These are phyloP conservation scores for Melanopsichium pennsylvanicum DNA, from an alignment of 1,284 basidiomycete species.

Conservation along the genomic window DNA sequence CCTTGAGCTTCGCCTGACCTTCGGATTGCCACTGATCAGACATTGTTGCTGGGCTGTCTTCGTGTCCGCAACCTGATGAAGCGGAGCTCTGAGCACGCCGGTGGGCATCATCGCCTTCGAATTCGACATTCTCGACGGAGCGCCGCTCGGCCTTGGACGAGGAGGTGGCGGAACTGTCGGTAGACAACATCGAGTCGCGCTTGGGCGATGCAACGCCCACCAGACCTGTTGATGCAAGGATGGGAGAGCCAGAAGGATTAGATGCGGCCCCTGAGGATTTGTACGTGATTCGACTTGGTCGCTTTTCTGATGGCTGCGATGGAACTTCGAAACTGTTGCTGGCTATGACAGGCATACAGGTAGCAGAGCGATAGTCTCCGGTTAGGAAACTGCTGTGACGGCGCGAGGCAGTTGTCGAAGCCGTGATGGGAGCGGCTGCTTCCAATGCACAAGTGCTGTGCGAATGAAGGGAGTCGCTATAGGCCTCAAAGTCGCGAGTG, in stretches of 20 bases:
- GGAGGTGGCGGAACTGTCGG: conserved; percentile 29
- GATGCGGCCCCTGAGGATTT: background rate
- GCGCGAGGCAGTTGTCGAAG: conserved; percentile 19
- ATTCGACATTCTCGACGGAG: conserved; percentile 34
- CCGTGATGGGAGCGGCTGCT: conserved; percentile 6
- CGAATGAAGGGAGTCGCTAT: conserved; percentile 31
- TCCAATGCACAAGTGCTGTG: conserved; percentile 4
- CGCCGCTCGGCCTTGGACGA: conserved; percentile 24
- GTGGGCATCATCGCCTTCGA: conserved; percentile 25
- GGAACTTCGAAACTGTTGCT: conserved; percentile 26
- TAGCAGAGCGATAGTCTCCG: conserved; percentile 20
- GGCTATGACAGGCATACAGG: conserved; percentile 31
- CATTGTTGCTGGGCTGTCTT: conserved; percentile 3
- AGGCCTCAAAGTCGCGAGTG: conserved; percentile 18
- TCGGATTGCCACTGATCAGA: background rate
- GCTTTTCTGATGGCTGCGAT: background rate
- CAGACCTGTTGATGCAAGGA: background rate
- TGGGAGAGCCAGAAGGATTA: conserved; percentile 1
- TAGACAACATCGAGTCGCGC: conserved; percentile 37
- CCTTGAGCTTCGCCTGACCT: background rate
- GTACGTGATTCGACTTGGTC: conserved; percentile 8
- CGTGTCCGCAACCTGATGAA: conserved; percentile 27
- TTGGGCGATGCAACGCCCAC: conserved; percentile 4
- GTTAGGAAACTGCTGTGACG: conserved; percentile 43
- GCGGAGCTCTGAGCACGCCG: conserved; percentile 30